These are phyloP conservation scores for Kalanchoe fedtschenkoi DNA, from an alignment of 164 flowering plant species.

Conservation along the genomic window DNA sequence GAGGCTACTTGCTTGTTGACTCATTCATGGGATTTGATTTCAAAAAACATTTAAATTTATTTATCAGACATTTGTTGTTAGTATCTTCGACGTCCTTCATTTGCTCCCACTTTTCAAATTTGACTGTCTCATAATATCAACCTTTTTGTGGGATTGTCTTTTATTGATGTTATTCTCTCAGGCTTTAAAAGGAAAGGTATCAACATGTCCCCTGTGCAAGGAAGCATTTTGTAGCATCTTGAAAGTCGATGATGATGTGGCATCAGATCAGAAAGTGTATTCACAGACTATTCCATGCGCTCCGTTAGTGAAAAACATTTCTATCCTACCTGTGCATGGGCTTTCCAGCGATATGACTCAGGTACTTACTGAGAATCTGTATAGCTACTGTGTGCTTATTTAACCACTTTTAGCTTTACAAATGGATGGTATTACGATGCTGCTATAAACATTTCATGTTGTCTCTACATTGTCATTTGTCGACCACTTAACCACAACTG, in stretches of 20 bases:
- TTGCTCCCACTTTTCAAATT: not conserved
- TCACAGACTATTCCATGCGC: slow-evolving; percentile 70
- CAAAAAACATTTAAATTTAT: not conserved
- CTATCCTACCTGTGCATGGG: slow-evolving; percentile 31
- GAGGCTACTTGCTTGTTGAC: not conserved
- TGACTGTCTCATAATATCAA: not conserved
- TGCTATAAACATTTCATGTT: too few relatives aligned
- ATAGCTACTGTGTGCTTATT: not conserved
- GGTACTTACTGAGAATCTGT: slow-evolving; percentile 25
- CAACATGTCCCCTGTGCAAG: slow-evolving; percentile 93
- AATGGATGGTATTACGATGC: too few relatives aligned
- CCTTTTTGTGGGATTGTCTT: not conserved
- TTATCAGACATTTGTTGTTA: not conserved
- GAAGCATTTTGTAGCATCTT: slow-evolving; percentile 54
- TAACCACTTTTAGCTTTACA: not conserved
- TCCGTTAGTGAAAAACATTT: slow-evolving; percentile 23
- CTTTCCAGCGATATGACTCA: slow-evolving; percentile 13
- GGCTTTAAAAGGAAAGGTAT: slow-evolving; percentile 48
- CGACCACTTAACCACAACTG: too few relatives aligned
- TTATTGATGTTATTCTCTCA: slow-evolving; percentile 13
- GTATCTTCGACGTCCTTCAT: not conserved
- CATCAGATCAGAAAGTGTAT: slow-evolving; percentile 75
- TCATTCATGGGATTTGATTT: not conserved
- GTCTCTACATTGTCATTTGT: too few relatives aligned
- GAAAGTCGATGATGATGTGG: slow-evolving; percentile 54